Conservation (phyloP, 106 monocot genomes). For the Dendrobium huoshanense region DNA sequence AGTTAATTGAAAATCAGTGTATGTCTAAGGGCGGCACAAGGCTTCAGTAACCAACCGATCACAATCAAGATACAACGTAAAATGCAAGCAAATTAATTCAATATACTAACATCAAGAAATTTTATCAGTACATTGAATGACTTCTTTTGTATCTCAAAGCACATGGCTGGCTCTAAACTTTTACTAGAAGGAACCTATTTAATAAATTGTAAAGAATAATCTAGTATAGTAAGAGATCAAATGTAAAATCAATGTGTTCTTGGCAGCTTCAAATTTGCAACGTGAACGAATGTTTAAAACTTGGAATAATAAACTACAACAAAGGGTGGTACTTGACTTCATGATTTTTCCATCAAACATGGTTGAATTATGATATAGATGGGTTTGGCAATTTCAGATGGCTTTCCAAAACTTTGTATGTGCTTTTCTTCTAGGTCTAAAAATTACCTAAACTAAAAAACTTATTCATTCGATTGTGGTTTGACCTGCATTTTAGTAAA, state of each 20-base stretch:
- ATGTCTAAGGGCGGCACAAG: neutral
- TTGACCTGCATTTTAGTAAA: no score
- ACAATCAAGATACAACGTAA: neutral
- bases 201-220: neutral
- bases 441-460: no score
- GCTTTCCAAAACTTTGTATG: no score
- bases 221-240: neutral
- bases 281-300: no score
- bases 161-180: neutral
- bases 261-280: no score
- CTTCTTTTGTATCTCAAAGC: neutral
- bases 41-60: neutral
- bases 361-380: no score
- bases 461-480: no score
- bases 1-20: neutral
- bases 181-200: neutral
- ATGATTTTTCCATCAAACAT: no score
- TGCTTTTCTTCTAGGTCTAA: no score
- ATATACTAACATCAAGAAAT: neutral
- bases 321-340: no score
- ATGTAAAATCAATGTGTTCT: neutral
- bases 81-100: neutral
- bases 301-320: no score
- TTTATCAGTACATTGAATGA: neutral
- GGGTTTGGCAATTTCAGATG: no score